Conservation (phyloP, 148 eudicot genomes). For the Chenopodium album region DNA sequence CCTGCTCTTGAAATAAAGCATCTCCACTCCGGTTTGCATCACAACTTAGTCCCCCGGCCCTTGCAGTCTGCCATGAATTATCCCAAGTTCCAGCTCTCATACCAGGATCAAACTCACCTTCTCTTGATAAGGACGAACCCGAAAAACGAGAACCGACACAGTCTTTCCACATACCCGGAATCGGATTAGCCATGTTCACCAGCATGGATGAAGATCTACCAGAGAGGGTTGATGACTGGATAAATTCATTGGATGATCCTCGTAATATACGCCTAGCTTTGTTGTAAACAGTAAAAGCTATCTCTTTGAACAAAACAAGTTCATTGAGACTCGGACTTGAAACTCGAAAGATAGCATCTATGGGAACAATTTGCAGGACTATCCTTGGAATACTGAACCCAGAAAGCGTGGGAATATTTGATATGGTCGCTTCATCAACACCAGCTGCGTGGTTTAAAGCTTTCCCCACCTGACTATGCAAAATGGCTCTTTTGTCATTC, state of each 20-base stretch:
- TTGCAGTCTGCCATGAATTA: constrained; percentile 79
- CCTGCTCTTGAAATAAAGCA: constrained; percentile 54
- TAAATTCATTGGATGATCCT: constrained; percentile 51
- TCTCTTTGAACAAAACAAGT: constrained; percentile 78
- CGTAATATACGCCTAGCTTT: constrained; percentile 87
- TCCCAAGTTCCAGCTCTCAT: constrained; percentile 78
- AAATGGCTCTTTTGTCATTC: constrained; percentile 71
- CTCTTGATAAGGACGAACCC: constrained; percentile 61
- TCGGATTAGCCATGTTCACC: constrained; percentile 66
- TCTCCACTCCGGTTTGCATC: constrained; percentile 72
- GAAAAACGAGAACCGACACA: constrained; percentile 66
- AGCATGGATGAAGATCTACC: constrained; percentile 63
- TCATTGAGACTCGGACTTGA: constrained; percentile 76
- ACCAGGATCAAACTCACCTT: constrained; percentile 71
- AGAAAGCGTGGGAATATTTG: constrained; percentile 76
- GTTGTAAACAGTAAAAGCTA: constrained; percentile 93
- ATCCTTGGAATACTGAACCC: constrained; percentile 90
- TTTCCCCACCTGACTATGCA: constrained; percentile 82
- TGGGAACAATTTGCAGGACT: constrained; percentile 81
- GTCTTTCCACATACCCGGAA: constrained; percentile 93
- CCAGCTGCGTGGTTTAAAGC: constrained; percentile 80
- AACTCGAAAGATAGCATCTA: constrained; percentile 90
- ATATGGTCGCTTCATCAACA: constrained; percentile 80
- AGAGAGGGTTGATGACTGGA: constrained; percentile 48
- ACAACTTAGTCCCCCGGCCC: constrained; percentile 64